Base-by-base conservation (phyloP, 495 filamentous ascomycete genomes). In the Opeltia flavorubescens region DNA sequence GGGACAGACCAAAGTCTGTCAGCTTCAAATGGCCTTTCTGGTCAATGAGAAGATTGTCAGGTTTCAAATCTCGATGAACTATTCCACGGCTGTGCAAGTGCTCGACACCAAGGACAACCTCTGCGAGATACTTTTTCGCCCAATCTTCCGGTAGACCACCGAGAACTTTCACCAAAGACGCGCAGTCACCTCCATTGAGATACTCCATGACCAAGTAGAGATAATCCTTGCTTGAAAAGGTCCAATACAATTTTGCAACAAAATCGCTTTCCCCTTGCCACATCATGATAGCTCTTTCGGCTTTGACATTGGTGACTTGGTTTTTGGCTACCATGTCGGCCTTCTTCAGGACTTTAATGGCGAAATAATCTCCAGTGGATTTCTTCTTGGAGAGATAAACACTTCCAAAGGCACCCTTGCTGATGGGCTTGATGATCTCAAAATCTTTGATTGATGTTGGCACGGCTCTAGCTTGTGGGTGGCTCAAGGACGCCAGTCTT, bases 201-300 rank as follows among this genome's bases (percentile, higher is more conserved):
- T 98, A 98, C 58, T 98, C 91, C 91, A 98, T 98, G 13, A 98
- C 91, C 53, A 98, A 69, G 60, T 96, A 98, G 25, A 98, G 80
- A 59, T 94, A 98, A 59, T 98, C 91, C 59, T 98, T 98, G 71
- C 93, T 98, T 24, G 91, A 89, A 58, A 98, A 98, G 1, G 91
- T 96, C 91, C 91, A 98, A 66, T 95, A 96, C 5, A 98, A 71
- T 63, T 98, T 98, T 13, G 91, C 91, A 42, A 98, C 91, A 63
- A 96, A 98, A 52, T 98, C 91, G 63, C 91, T 98, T 59, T 96
- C 91, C 23, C 93, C 93, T 67, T 98, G 93, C 80, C 91, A 94
- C 93, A 98, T 98, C 91, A 98, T 95, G 56, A 98, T 98, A n/a
- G 93, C 93, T 52, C 91, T 76, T 63, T 98, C 91, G 9, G 93